Evolutionary conservation across 73 alveolate species (phyloP).

Genomic region (Stentor roeselii): DNA sequence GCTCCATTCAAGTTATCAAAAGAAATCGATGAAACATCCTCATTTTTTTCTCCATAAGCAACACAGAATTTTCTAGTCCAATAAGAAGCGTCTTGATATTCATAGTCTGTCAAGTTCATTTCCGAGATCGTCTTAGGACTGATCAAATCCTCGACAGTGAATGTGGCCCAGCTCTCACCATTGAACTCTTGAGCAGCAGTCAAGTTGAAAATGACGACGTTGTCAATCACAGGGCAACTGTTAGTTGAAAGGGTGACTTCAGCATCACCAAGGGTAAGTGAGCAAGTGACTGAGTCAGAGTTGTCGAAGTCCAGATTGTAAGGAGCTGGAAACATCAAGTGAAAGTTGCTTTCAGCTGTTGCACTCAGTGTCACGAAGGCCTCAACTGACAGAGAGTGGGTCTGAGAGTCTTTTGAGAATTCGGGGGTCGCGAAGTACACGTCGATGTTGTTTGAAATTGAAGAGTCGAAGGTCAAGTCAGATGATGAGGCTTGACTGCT

Average conservation of each 20-base stretch:
- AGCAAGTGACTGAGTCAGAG: background rate
- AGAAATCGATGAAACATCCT: background rate
- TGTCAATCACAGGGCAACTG: background rate
- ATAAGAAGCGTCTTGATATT: background rate
- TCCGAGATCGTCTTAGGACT: background rate
- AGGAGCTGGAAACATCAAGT: background rate
- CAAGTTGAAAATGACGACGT: too few relatives aligned
- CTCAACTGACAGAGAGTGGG: background rate
- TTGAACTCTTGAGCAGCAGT: background rate
- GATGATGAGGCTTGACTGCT: background rate
- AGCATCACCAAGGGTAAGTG: background rate
- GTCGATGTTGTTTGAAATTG: background rate
- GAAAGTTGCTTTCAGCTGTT: background rate
- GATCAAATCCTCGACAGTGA: background rate
- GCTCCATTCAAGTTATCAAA: background rate
- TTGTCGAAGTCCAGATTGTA: background rate
- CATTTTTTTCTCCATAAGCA: background rate
- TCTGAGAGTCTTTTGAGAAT: background rate
- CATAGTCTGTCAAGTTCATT: background rate
- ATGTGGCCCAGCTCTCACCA: background rate
- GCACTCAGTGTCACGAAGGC: too few relatives aligned
- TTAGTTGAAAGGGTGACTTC: background rate
- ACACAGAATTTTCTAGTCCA: constrained; percentile 1
- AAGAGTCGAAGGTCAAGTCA: background rate
- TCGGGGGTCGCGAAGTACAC: background rate